These are phyloP conservation scores for Exserohilum rostratum DNA, from an alignment of 2,329 filamentous ascomycete species.

Conservation along the genomic window DNA sequence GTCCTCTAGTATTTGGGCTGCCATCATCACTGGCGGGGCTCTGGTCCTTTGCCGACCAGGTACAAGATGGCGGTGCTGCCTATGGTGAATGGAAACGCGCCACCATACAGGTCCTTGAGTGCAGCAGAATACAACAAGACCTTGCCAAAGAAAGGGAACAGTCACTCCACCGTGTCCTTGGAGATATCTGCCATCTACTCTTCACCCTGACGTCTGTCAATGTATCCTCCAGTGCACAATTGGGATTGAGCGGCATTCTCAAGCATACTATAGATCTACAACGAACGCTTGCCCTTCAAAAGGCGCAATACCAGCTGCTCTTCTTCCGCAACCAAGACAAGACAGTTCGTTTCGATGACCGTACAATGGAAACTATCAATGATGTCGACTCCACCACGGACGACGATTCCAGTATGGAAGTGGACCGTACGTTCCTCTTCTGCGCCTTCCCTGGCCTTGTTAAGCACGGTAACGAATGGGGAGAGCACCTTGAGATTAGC, in stretches of 20 bases:
- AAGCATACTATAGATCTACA: slow-evolving; percentile 34
- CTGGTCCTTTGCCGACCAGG: slow-evolving; percentile 22
- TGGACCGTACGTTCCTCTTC: slow-evolving; percentile 29
- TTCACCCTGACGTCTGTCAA: slow-evolving; percentile 31
- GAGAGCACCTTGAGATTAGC: slow-evolving; percentile 30
- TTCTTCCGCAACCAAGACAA: slow-evolving; percentile 27
- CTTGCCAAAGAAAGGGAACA: slow-evolving; percentile 20
- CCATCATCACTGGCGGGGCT: slow-evolving; percentile 25
- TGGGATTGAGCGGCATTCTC: slow-evolving; percentile 30
- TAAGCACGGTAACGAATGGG: slow-evolving; percentile 38
- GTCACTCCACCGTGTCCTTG: slow-evolving; percentile 24
- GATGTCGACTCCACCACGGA: slow-evolving; percentile 30
- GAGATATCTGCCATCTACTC: slow-evolving; percentile 30
- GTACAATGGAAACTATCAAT: slow-evolving; percentile 42
- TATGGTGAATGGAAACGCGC: slow-evolving; percentile 39
- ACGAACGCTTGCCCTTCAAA: slow-evolving; percentile 37
- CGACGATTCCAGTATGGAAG: slow-evolving; percentile 25
- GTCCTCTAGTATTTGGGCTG: slow-evolving; percentile 34
- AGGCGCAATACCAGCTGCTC: slow-evolving; percentile 34
- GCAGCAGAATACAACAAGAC: slow-evolving; percentile 12
- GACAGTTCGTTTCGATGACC: slow-evolving; percentile 24
- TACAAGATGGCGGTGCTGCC: slow-evolving; percentile 24
- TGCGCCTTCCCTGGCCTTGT: slow-evolving; percentile 44
- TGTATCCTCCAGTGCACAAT: slow-evolving; percentile 23
- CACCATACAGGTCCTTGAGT: slow-evolving; percentile 36